Evolutionary conservation across 1,284 basidiomycete genomes (phyloP).

Genomic region (Thelephora terrestris): DNA sequence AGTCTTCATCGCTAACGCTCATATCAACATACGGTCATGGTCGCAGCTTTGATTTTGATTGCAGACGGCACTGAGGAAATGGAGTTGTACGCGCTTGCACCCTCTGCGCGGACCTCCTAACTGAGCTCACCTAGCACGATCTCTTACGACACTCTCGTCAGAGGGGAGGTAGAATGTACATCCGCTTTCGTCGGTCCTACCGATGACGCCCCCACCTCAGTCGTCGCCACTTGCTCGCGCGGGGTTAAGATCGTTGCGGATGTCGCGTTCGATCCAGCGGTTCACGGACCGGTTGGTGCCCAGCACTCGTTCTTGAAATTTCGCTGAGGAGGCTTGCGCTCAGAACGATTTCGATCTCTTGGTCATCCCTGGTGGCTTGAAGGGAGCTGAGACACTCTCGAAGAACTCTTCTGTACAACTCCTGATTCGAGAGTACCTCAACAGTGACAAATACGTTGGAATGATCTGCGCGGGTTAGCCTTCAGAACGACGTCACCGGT

Average conservation of each 20-base stretch:
- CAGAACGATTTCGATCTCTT: conserved; percentile 58
- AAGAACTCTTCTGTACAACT: conserved; percentile 48
- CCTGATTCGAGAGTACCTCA: conserved; percentile 53
- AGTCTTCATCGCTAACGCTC: too few species aligned
- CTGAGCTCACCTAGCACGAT: conserved; percentile 48
- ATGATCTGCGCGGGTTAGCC: conserved; percentile 74
- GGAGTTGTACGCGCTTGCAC: conserved; percentile 55
- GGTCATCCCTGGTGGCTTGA: conserved; percentile 73
- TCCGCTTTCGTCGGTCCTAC: conserved; percentile 52
- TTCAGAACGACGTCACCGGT: not conserved
- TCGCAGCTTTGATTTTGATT: conserved; percentile 64
- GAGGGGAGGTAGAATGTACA: conserved; percentile 53
- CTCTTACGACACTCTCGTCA: conserved; percentile 70
- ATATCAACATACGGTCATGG: conserved; percentile 20
- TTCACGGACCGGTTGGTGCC: not conserved
- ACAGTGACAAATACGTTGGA: conserved; percentile 53
- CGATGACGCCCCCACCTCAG: conserved; percentile 7
- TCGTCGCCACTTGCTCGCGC: conserved; percentile 52
- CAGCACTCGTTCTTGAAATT: not conserved
- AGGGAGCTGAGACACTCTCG: conserved; percentile 71
- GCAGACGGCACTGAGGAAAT: conserved; percentile 88
- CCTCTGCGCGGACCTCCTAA: conserved; percentile 4
- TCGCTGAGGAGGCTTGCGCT: not conserved
- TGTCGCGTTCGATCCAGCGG: conserved; percentile 24
- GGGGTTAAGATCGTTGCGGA: conserved; percentile 71